Evolutionary conservation across 108 stramenopile genomes (phyloP).

Genomic region (Nannochloropsis granulata): DNA sequence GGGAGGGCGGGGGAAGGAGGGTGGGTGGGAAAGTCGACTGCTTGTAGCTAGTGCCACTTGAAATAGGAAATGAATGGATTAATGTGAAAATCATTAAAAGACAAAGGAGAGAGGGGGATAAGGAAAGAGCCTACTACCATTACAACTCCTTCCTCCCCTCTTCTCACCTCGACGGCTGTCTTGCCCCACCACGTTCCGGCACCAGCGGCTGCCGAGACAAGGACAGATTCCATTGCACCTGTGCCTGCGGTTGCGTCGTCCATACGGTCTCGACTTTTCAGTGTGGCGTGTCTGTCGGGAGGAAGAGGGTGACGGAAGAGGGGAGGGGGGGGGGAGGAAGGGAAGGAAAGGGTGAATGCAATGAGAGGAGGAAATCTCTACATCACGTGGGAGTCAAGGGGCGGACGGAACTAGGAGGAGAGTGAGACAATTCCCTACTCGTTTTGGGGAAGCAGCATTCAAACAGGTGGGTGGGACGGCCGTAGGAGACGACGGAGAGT

Average conservation of each 20-base stretch:
- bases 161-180: background rate
- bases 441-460: background rate
- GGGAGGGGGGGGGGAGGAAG: background rate
- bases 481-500: no score
- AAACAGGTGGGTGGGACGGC: no score
- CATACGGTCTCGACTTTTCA: background rate
- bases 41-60: no score
- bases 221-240: background rate
- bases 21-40: no score
- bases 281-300: background rate
- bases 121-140: no score
- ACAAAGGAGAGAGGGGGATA: background rate
- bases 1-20: no score
- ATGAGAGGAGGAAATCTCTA: background rate
- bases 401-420: background rate
- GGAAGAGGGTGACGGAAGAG: background rate
- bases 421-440: background rate
- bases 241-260: background rate
- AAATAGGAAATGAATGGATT: background rate
- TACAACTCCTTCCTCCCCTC: background rate
- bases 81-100: background rate
- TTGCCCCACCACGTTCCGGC: background rate
- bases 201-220: background rate
- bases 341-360: background rate
- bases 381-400: background rate